Percentiles rank a stretch among this genome's conserved stretches.
These are phyloP conservation scores for Fistulinella cinereoalba DNA, from an alignment of 1,284 basidiomycete genomes.

Conservation along the genomic window DNA sequence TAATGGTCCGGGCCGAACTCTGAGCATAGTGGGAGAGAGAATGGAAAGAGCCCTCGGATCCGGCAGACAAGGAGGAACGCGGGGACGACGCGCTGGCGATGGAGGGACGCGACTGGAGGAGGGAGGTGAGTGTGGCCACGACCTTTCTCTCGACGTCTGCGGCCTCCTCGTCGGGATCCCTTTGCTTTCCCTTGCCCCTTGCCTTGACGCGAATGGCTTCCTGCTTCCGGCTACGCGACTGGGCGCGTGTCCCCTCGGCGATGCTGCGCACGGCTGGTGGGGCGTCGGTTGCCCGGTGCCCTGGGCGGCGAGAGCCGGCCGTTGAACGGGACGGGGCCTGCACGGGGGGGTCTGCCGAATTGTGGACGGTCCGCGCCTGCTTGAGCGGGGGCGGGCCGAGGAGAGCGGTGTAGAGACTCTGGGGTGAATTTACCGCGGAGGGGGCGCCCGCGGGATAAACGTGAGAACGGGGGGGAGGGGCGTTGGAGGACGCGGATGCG, in stretches of 20 bases:
- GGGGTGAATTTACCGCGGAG: slow-evolving; percentile 35
- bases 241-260: slow-evolving; percentile 46
- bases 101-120: slow-evolving; percentile 61
- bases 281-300: slow-evolving; percentile 14
- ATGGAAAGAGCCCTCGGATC: slow-evolving; percentile 54
- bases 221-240: slow-evolving; percentile 31
- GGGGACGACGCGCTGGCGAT: slow-evolving; percentile 59
- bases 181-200: slow-evolving; percentile 51
- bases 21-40: slow-evolving; percentile 61
- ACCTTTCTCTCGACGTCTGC: slow-evolving; percentile 73
- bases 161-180: slow-evolving; percentile 38
- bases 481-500: slow-evolving; percentile 47
- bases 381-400: slow-evolving; percentile 70
- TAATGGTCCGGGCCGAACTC: slow-evolving; percentile 52
- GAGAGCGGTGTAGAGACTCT: slow-evolving; percentile 69
- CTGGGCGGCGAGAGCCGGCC: slow-evolving; percentile 30
- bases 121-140: slow-evolving; percentile 70
- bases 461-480: slow-evolving; percentile 38
- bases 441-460: slow-evolving; percentile 35
- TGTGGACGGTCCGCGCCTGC: slow-evolving; percentile 70
- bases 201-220: slow-evolving; percentile 17
- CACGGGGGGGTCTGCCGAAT: slow-evolving; percentile 65
- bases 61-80: slow-evolving; percentile 59
- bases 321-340: slow-evolving; percentile 44
- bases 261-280: slow-evolving; percentile 32